phyloP scores from a whole-genome alignment of 345 rosid genomes.

The Barbarea vulgaris region DNA sequence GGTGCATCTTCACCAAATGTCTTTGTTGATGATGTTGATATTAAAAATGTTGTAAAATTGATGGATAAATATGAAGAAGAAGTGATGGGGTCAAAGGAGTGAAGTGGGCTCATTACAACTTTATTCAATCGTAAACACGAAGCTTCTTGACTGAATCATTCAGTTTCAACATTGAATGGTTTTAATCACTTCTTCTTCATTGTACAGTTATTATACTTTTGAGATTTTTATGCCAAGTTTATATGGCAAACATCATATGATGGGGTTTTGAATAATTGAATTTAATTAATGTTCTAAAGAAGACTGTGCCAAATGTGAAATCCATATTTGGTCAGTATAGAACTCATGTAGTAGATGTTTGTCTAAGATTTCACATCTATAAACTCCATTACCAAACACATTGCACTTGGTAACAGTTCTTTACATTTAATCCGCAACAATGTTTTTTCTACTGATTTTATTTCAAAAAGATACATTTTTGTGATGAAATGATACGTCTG shows the following conservation, averaged over 20 bases:
- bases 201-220: constrained; percentile 7
- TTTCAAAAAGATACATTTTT: not conserved
- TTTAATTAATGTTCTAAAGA: not conserved
- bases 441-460: not conserved
- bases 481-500: not conserved
- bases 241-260: not conserved
- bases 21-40: constrained; percentile 10
- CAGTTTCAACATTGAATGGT: constrained; percentile 31
- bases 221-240: not conserved
- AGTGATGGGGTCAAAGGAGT: constrained; percentile 40
- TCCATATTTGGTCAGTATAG: not conserved
- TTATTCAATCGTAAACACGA: constrained; percentile 33
- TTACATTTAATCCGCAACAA: not conserved
- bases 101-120: constrained; percentile 30
- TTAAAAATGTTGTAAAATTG: constrained; percentile 13
- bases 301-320: not conserved
- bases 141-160: constrained; percentile 41
- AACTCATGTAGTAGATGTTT: not conserved
- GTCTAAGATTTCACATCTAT: not conserved
- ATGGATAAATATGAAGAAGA: constrained; percentile 22
- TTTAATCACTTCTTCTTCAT: constrained; percentile 11
- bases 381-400: not conserved
- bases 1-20: constrained; percentile 30
- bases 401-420: constrained; percentile 6
- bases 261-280: not conserved